Evolutionary conservation across 2,329 filamentous ascomycete species (phyloP).

Genomic region (Trichoderma hamatum): DNA sequence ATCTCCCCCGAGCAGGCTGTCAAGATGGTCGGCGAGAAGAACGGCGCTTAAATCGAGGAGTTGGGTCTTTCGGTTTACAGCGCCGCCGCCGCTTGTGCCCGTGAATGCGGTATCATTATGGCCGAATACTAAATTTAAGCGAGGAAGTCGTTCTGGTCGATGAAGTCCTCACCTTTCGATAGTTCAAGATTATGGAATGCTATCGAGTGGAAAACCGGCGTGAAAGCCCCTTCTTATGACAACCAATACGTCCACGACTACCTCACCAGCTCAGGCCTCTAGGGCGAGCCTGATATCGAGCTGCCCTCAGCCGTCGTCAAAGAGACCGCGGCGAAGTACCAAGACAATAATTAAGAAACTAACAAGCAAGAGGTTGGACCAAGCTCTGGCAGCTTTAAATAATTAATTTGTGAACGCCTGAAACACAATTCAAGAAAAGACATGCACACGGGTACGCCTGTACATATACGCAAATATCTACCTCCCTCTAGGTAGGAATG

Average conservation of each 20-base stretch:
- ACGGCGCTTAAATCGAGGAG: slow-evolving; percentile 39
- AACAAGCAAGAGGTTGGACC: slow-evolving; percentile 28
- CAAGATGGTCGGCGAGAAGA: slow-evolving; percentile 43
- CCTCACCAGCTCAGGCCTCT: slow-evolving; percentile 69
- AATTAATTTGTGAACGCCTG: slow-evolving; percentile 17
- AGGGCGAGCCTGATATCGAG: slow-evolving; percentile 50
- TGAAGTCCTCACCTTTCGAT: slow-evolving; percentile 75
- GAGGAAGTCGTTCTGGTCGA: slow-evolving; percentile 54
- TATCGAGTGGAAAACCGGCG: slow-evolving; percentile 65
- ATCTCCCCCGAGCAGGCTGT: slow-evolving; percentile 70
- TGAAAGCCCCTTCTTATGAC: slow-evolving; percentile 81
- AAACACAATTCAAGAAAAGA: neutral
- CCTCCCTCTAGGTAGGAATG: too few species aligned
- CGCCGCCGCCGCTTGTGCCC: slow-evolving; percentile 63
- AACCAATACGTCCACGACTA: slow-evolving; percentile 86
- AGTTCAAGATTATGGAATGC: slow-evolving; percentile 85
- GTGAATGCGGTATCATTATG: slow-evolving; percentile 43
- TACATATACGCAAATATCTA: neutral
- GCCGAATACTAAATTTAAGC: slow-evolving; percentile 28
- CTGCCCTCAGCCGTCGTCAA: slow-evolving; percentile 67
- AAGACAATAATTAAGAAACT: slow-evolving; percentile 42
- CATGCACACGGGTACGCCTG: neutral
- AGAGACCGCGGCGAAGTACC: slow-evolving; percentile 73
- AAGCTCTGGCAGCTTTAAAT: slow-evolving; percentile 25
- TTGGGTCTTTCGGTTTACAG: slow-evolving; percentile 41